A percentile compares a stretch with the other conserved stretches of the same genome.
phyloP scores from a whole-genome alignment of 2,329 filamentous ascomycete species.

The Diplodia intermedia region DNA sequence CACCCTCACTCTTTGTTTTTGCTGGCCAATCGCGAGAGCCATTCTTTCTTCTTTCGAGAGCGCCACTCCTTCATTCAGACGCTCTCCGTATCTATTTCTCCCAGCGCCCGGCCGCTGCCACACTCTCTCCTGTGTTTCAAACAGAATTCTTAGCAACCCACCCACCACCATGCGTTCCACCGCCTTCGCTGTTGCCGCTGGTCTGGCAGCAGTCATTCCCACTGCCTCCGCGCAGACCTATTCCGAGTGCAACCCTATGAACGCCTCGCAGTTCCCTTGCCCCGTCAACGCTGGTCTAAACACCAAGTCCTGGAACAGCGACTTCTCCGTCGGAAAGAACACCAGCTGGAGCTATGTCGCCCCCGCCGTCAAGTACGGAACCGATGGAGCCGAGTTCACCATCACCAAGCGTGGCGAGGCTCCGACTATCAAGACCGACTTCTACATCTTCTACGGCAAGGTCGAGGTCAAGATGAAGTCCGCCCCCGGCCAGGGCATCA shows the following conservation, averaged over 20 bases:
- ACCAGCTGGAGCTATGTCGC: constrained; percentile 49
- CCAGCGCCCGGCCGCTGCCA: constrained; percentile 20
- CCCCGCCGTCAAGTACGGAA: constrained; percentile 53
- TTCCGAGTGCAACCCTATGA: constrained; percentile 53
- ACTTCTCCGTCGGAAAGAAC: constrained; percentile 53
- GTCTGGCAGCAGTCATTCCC: constrained; percentile 37
- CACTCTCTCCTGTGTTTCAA: constrained; percentile 13
- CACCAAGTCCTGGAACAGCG: constrained; percentile 46
- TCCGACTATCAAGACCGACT: constrained; percentile 75
- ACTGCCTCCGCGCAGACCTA: constrained; percentile 52
- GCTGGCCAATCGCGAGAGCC: constrained; percentile 23
- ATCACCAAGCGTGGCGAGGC: constrained; percentile 57
- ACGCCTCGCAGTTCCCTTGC: constrained; percentile 50
- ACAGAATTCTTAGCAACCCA: not conserved
- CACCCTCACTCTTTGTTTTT: constrained; percentile 24
- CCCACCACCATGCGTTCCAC: constrained; percentile 24
- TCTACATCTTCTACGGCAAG: constrained; percentile 86
- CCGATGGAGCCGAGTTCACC: constrained; percentile 58
- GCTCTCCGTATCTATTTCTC: not conserved
- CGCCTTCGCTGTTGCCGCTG: constrained; percentile 22
- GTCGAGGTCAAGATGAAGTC: constrained; percentile 81
- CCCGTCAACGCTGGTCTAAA: constrained; percentile 54
- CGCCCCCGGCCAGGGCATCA: constrained; percentile 74
- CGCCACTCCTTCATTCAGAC: constrained; percentile 21
- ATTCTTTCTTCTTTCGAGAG: constrained; percentile 5